Base-by-base conservation (phyloP, 345 rosid species). In the Populus deltoides region DNA sequence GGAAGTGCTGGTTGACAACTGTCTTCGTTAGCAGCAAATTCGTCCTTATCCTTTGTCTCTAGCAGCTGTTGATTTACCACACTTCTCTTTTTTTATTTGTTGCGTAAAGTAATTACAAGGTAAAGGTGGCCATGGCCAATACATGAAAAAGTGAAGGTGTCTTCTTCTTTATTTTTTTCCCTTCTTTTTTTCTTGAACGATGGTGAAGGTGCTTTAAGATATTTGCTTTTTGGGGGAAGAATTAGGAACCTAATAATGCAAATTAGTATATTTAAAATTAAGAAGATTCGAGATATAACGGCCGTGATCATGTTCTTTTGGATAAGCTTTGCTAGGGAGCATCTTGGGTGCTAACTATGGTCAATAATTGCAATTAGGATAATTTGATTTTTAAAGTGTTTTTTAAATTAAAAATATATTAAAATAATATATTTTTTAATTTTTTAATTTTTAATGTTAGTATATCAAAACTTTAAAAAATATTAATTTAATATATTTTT, bases 261-360 rank as follows among this genome's bases (percentile, higher is more conserved):
- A 5, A 66, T 55, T 24, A 67, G 9, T 47, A 24, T 72, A 62
- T n/a, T 24, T n/a, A 59, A n/a, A 59, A 59, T 59, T 5, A 39
- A 75, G 68, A 69, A 69, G 77, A 78, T 81, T 81, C 74, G 45
- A 66, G 72, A 63, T 71, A 17, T 77, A 83, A 80, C 75, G 79
- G 78, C 68, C 65, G 80, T 38, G 27, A 51, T 72, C 25, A 43
- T 71, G 47, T 55, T 69, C 41, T 68, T 78, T 24, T 66, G 80
- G 82, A 81, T 81, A 75, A 84, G 81, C 82, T 49, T 75, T 4
- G 49, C 39, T 10, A 22, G 41, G 39, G 41, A 47, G n/a, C 66
- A 71, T 69, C 71, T 74, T 24, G 51, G 51, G 36, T 57, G 61
- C 55, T 47, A 61, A 66, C 36, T 39, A 25, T 18, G 76, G 84